Base-by-base conservation (phyloP, 129 eudicot species). In the Flaveria sonorensis region DNA sequence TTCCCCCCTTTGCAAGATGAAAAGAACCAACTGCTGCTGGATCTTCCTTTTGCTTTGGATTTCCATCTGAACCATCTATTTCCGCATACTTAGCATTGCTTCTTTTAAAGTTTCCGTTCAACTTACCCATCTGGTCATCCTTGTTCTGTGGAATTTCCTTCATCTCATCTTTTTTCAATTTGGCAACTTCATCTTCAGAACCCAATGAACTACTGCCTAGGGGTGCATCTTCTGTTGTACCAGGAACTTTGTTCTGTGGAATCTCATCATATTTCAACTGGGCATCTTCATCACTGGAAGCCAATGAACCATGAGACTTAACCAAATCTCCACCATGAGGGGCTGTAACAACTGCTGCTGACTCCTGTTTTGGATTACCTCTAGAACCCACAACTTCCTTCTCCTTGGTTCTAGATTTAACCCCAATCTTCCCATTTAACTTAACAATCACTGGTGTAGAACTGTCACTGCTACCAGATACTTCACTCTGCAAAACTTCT, bases 31-130 rank as follows among this genome's bases (percentile, higher is more conserved):
- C 78, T 42, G 36, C 79, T 26, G 70, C 79, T 62, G 85, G 77
- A 61, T 69, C 83, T 57, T 66, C 61, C 65, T 26, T 68, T 52
- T 21, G 53, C 51, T 70, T 84, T 78, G 63, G 79, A 36, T 57
- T 75, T 53, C 64, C 81, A 53, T 83, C 85, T 21, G 23, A 62
- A 57, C 67, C 85, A 57, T 59, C 78, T 67, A 53, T 64, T 57
- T 42, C 82, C 26, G 50, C 83, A 50, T 81, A 80, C 81, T 84
- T 86, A 36, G 32, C 82, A 71, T 78, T 87, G 26, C 45, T 68
- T 71, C 74, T 79, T 21, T 83, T 74, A 57, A 82, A 69, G 39
- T 50, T 76, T n/a, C 79, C 77, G 45, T 57, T 82, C 30, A 75
- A 53, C 85, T 73, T 65, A 16, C 15, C 43, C 72, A 70, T 43